Evolutionary conservation across 306 rosid genomes (phyloP).

Genomic region (Elaeagnus macrophylla): DNA sequence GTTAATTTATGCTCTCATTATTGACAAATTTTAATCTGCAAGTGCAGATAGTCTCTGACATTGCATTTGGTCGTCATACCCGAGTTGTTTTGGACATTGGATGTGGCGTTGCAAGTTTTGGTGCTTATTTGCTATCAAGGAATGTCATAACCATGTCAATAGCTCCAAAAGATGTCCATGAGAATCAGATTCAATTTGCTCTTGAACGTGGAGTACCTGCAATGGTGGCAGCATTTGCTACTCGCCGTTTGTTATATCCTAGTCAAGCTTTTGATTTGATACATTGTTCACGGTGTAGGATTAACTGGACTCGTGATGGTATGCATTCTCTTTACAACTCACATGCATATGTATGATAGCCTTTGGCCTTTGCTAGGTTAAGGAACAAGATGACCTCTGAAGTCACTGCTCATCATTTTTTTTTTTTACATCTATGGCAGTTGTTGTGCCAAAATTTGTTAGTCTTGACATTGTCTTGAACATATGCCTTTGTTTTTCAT

Average conservation of each 20-base stretch:
- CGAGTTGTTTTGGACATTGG: slow-evolving; percentile 86
- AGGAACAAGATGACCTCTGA: too few species aligned
- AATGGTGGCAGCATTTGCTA: slow-evolving; percentile 83
- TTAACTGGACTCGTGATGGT: slow-evolving; percentile 95
- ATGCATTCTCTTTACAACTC: slow-evolving; percentile 12
- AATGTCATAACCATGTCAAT: slow-evolving; percentile 76
- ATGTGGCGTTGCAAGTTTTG: slow-evolving; percentile 96
- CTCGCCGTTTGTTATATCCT: slow-evolving; percentile 82
- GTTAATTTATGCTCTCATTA: slow-evolving; percentile 8
- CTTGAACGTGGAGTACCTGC: slow-evolving; percentile 99
- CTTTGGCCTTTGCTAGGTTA: too few species aligned
- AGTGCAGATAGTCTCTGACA: slow-evolving; percentile 65
- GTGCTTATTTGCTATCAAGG: slow-evolving; percentile 73
- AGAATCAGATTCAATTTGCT: slow-evolving; percentile 94
- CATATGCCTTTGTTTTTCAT: not conserved
- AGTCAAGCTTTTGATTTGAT: slow-evolving; percentile 91
- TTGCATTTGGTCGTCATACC: slow-evolving; percentile 71
- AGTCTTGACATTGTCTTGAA: not conserved
- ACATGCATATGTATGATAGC: too few species aligned
- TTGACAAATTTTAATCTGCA: slow-evolving; percentile 17
- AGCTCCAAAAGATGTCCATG: slow-evolving; percentile 97
- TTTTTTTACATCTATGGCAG: not conserved
- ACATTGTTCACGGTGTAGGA: slow-evolving; percentile 94
- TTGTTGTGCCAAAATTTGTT: not conserved
- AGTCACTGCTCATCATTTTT: too few species aligned